Percentiles rank a stretch among this genome's conserved stretches.
Conservation (phyloP, 1,139 yeast species). For the Yamadazyma blattariae region DNA sequence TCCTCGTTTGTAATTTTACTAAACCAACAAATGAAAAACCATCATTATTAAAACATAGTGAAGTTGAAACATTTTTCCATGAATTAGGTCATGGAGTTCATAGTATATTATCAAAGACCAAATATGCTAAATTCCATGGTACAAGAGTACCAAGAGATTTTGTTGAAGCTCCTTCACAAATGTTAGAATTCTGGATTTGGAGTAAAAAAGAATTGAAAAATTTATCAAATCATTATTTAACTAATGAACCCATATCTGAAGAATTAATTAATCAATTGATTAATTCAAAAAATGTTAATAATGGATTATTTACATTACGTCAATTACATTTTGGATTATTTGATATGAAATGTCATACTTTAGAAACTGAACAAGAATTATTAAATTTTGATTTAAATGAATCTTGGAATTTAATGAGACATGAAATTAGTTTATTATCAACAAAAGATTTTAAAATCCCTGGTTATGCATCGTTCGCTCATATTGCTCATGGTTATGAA, state of each 20-base stretch:
- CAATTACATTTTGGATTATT: slow-evolving; percentile 77
- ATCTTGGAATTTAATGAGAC: slow-evolving; percentile 64
- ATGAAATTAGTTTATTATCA: slow-evolving; percentile 54
- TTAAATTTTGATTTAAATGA: slow-evolving; percentile 44
- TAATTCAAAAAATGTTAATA: slow-evolving; percentile 70
- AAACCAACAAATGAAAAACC: slow-evolving; percentile 72
- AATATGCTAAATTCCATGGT: slow-evolving; percentile 68
- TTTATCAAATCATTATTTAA: slow-evolving; percentile 65
- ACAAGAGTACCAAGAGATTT: slow-evolving; percentile 79
- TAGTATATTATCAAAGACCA: slow-evolving; percentile 65
- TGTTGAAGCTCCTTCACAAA: slow-evolving; percentile 88
- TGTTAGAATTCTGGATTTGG: slow-evolving; percentile 92
- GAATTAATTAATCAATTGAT: slow-evolving; percentile 59
- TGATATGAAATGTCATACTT: slow-evolving; percentile 69
- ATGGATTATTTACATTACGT: slow-evolving; percentile 66
- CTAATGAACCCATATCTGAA: slow-evolving; percentile 58
- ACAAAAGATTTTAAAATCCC: slow-evolving; percentile 53
- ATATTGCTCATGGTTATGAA: slow-evolving; percentile 81
- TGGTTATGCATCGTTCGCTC: slow-evolving; percentile 80
- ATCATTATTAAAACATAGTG: slow-evolving; percentile 71
- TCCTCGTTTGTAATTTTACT: slow-evolving; percentile 82
- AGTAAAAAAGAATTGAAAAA: slow-evolving; percentile 54
- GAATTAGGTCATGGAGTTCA: slow-evolving; percentile 91
- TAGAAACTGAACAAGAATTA: slow-evolving; percentile 36
- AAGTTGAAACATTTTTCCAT: slow-evolving; percentile 83